These are phyloP conservation scores for Xerocomus spinulosus DNA, from an alignment of 768 basidiomycete species.

Conservation along the genomic window DNA sequence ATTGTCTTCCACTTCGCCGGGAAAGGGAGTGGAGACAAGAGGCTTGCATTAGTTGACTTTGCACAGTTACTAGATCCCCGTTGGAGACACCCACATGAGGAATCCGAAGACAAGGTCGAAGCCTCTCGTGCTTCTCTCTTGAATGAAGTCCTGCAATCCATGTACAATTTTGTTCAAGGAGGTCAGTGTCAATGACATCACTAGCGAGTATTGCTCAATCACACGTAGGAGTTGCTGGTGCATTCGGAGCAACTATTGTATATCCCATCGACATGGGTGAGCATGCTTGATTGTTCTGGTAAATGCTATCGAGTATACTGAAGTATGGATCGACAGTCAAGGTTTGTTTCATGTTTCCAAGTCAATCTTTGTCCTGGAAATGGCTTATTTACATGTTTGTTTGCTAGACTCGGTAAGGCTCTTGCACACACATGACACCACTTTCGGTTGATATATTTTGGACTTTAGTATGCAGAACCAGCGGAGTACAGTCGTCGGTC, in stretches of 20 bases:
- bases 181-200: constrained; percentile 40
- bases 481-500: constrained; percentile 92
- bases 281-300: constrained; percentile 26
- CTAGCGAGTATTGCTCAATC: constrained; percentile 11
- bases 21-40: constrained; percentile 62
- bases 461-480: constrained; percentile 89
- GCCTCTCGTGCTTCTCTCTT: constrained; percentile 41
- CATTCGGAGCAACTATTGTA: constrained; percentile 93
- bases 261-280: constrained; percentile 93
- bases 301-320: constrained; percentile 4
- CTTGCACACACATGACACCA: not conserved
- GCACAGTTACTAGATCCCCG: constrained; percentile 88
- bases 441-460: constrained; percentile 3
- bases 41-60: constrained; percentile 86
- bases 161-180: constrained; percentile 86
- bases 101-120: constrained; percentile 33
- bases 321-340: constrained; percentile 49
- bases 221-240: constrained; percentile 78
- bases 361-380: no score
- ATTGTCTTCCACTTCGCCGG: constrained; percentile 98
- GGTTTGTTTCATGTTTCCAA: constrained; percentile 45
- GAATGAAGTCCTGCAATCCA: constrained; percentile 59
- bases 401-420: constrained; percentile 53
- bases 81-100: constrained; percentile 71
- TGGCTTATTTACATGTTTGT: constrained; percentile 5